phyloP scores from a whole-genome alignment of 805 yeast species.

The Ogataea allantospora region DNA sequence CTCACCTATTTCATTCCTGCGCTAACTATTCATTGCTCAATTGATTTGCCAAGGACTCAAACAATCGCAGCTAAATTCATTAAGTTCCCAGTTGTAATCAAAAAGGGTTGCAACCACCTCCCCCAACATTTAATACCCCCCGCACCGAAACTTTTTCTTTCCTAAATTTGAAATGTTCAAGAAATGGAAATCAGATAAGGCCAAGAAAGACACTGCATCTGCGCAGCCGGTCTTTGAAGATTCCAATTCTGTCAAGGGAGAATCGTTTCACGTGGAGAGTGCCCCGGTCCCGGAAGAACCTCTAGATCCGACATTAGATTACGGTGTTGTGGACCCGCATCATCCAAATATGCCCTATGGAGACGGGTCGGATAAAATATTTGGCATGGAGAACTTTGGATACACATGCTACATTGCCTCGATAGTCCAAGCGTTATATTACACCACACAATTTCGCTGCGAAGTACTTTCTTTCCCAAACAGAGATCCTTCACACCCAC shows the following conservation, averaged over 20 bases:
- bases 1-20: no score
- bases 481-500: slow-evolving; percentile 30
- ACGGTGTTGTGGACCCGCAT: slow-evolving; percentile 19
- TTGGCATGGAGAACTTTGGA: slow-evolving; percentile 83
- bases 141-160: slow-evolving; percentile 6
- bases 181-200: slow-evolving; percentile 28
- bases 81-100: not conserved
- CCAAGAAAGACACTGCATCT: slow-evolving; percentile 13
- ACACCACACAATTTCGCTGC: slow-evolving; percentile 65
- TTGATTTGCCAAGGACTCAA: no score
- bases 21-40: no score
- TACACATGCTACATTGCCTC: slow-evolving; percentile 95
- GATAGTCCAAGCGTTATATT: slow-evolving; percentile 82
- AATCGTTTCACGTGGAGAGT: slow-evolving; percentile 21
- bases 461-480: slow-evolving; percentile 50
- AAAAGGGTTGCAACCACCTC: not conserved
- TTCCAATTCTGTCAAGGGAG: slow-evolving; percentile 14
- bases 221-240: not conserved
- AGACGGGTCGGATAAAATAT: slow-evolving; percentile 66
- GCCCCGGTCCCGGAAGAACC: slow-evolving; percentile 17
- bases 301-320: slow-evolving; percentile 26
- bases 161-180: slow-evolving; percentile 22
- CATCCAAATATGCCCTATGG: slow-evolving; percentile 48
- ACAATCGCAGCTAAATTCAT: no score
- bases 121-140: slow-evolving; percentile 5